phyloP scores from a whole-genome alignment of 169 alveolate genomes.

The Plasmodium blacklocki region DNA sequence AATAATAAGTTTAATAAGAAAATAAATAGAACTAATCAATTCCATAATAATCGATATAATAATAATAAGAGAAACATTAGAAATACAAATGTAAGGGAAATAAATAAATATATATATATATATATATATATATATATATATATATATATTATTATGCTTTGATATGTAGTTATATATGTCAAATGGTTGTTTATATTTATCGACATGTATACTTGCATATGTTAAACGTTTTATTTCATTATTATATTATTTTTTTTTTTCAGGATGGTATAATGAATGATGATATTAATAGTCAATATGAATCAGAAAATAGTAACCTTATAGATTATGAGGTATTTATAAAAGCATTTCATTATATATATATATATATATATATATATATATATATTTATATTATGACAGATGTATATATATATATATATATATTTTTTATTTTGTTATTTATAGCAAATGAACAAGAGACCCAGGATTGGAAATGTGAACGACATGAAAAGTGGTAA shows the following conservation, averaged over 20 bases:
- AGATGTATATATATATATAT: neutral
- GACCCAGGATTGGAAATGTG: conserved; percentile 27
- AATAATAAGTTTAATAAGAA: conserved; percentile 22
- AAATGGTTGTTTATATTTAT: neutral
- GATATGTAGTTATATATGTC: no score
- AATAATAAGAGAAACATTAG: conserved; percentile 40
- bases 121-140: neutral
- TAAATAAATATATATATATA: neutral
- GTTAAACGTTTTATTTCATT: neutral
- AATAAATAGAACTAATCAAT: conserved; percentile 46
- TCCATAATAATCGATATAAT: conserved; percentile 63
- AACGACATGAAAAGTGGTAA: conserved; percentile 20
- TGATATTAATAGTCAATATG: conserved; percentile 23
- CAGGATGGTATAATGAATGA: conserved; percentile 29
- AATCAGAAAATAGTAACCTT: conserved; percentile 20
- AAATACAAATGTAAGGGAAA: conserved; percentile 24
- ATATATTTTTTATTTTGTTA: conserved; percentile 10
- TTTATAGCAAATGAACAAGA: conserved; percentile 39
- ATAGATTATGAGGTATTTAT: conserved; percentile 49
- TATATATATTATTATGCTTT: neutral
- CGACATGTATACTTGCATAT: neutral
- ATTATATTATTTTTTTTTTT: neutral
- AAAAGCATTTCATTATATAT: neutral
- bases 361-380: conserved; percentile 7
- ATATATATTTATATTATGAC: neutral